phyloP scores from a whole-genome alignment of 2,329 filamentous ascomycete species.

The Myriangium duriaei region DNA sequence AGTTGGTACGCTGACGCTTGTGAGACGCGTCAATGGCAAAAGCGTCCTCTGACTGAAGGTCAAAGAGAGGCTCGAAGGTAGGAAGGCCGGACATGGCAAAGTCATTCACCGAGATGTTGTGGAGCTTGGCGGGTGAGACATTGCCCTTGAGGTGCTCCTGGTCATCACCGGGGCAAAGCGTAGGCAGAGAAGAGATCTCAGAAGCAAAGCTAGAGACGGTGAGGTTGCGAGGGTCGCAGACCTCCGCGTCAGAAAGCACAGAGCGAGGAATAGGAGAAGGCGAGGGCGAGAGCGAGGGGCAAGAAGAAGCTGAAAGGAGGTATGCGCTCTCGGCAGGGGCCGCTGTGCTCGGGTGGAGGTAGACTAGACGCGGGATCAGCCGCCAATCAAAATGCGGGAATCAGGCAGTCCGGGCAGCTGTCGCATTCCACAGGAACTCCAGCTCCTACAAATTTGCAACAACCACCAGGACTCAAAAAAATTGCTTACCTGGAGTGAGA shows the following conservation, averaged over 20 bases:
- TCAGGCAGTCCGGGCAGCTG: slow-evolving; percentile 10
- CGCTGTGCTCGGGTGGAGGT: slow-evolving; percentile 52
- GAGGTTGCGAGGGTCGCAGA: slow-evolving; percentile 82
- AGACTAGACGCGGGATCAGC: slow-evolving; percentile 35
- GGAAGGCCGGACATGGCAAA: slow-evolving; percentile 50
- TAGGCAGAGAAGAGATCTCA: slow-evolving; percentile 54
- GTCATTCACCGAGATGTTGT: slow-evolving; percentile 29
- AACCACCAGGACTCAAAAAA: slow-evolving; percentile 10
- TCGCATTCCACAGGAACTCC: too few relatives aligned
- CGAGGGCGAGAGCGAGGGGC: slow-evolving; percentile 77
- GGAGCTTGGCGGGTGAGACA: slow-evolving; percentile 16
- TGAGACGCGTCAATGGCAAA: slow-evolving; percentile 49
- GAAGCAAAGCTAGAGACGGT: slow-evolving; percentile 50
- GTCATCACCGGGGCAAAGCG: slow-evolving; percentile 45
- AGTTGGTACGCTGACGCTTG: slow-evolving; percentile 61
- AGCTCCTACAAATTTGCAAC: slow-evolving; percentile 3
- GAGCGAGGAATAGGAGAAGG: slow-evolving; percentile 66
- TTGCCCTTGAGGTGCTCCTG: slow-evolving; percentile 33
- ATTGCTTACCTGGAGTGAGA: slow-evolving; percentile 71
- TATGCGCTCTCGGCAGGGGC: slow-evolving; percentile 47
- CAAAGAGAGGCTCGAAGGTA: slow-evolving; percentile 73
- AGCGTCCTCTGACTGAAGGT: slow-evolving; percentile 84
- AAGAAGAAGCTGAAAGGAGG: slow-evolving; percentile 58
- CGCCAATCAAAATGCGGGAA: slow-evolving; percentile 10
- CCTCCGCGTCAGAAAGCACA: slow-evolving; percentile 52